Evolutionary conservation across 2,329 filamentous ascomycete species (phyloP).

Genomic region (Diaporthe aspalathi): DNA sequence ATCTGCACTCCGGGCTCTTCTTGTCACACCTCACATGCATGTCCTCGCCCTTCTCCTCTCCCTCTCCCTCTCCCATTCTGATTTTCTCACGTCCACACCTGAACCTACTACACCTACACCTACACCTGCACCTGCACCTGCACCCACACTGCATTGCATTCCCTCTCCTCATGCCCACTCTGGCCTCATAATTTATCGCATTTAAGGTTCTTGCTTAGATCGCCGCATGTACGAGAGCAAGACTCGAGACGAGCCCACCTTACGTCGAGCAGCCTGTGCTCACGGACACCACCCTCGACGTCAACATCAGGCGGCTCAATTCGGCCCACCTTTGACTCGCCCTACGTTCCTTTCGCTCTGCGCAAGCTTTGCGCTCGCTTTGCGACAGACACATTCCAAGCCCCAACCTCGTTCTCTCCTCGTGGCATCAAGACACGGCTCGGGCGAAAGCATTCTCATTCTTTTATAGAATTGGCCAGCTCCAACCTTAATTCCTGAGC

Average conservation of each 20-base stretch:
- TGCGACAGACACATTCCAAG: conserved; percentile 21
- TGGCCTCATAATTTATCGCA: conserved; percentile 6
- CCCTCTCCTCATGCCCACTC: conserved; percentile 6
- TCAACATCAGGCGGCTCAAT: neutral
- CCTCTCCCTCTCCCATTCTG: neutral
- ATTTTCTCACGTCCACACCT: neutral
- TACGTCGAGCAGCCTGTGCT: conserved; percentile 6
- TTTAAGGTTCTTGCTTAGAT: conserved; percentile 6
- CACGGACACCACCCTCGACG: neutral
- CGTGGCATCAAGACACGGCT: conserved; percentile 35
- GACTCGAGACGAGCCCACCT: conserved; percentile 2
- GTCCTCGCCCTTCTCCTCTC: conserved; percentile 20
- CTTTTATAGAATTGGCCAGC: neutral
- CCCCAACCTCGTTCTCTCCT: neutral
- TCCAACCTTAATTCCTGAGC: conserved; percentile 9
- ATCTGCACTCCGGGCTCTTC: neutral
- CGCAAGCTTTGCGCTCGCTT: too few relatives aligned
- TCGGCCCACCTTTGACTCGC: conserved; percentile 9
- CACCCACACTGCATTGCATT: conserved; percentile 9
- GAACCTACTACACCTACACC: neutral
- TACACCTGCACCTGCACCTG: neutral
- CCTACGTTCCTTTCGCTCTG: too few relatives aligned
- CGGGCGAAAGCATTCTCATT: conserved; percentile 11
- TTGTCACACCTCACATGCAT: conserved; percentile 11
- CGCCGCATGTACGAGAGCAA: conserved; percentile 5